Base-by-base conservation (phyloP, 148 eudicot genomes). In the Camellia lanceoleosa region DNA sequence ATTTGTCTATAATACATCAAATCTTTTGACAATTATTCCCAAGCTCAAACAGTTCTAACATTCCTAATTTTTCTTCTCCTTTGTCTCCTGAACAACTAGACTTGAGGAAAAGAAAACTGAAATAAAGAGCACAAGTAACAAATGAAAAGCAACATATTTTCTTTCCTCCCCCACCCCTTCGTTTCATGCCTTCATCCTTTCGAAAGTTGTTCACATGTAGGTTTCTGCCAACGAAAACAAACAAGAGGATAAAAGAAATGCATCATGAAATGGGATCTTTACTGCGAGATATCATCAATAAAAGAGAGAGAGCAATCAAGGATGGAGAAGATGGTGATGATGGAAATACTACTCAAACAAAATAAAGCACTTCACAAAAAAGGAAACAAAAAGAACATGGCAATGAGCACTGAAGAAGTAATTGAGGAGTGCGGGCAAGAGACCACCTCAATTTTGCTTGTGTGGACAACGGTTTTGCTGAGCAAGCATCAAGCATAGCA, bases 221-320 rank as follows among this genome's bases (percentile, higher is more conserved):
- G 69, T 83, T 44, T 81, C 23, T 83, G 7, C 88, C 88, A 8
- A 86, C 88, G 12, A 84, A 84, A 77, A 79, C 56, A 38, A 86
- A 81, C 64, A 83, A 13, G 47, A 81, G 78, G 78, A 58, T 79
- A 61, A 81, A 73, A 63, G 68, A 76, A 42, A 83, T 79, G 58
- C 0, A 73, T 44, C 18, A 52, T 3, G 79, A 83, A 38, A 10
- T 83, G 44, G n/a, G 42, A 44, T 70, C 76, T 0, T 6, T 83
- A 30, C 16, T 86, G 13, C 66, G 16, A 13, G 58, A 47, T 6
- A 67, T 85, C 44, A 80, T 80, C 67, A 20, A 20, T 0, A 78
- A 83, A 73, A 82, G 47, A 74, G 68, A 65, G 43, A 1, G 11
- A 65, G 58, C 71, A 0, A 20, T 77, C 9, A 30, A 30, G 30